Evolutionary conservation across 345 rosid genomes (phyloP).

Genomic region (Eutrema yunnanense): DNA sequence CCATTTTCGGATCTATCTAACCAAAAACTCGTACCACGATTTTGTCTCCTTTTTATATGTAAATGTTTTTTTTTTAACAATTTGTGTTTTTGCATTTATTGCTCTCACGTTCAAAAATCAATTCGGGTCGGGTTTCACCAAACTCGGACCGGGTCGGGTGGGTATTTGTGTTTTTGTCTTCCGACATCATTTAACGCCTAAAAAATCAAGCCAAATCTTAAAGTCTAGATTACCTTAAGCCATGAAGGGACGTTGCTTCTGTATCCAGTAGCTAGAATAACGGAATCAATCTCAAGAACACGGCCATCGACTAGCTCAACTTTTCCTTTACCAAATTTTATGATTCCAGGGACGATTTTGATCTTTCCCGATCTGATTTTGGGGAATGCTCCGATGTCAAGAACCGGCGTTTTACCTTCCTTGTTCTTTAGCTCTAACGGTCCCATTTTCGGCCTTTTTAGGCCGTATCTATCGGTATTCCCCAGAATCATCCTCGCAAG

Average conservation of each 20-base stretch:
- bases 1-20: background rate
- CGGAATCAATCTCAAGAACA: conserved; percentile 56
- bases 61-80: background rate
- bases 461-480: conserved; percentile 52
- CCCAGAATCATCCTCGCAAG: conserved; percentile 57
- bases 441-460: conserved; percentile 56
- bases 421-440: conserved; percentile 61
- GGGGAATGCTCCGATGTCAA: conserved; percentile 66
- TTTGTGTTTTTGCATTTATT: background rate
- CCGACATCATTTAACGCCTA: conserved; percentile 22
- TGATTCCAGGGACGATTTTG: conserved; percentile 68
- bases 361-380: conserved; percentile 68
- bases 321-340: conserved; percentile 38
- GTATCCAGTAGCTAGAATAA: conserved; percentile 84
- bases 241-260: conserved; percentile 93
- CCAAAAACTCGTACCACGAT: background rate
- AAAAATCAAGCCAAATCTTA: background rate
- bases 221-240: conserved; percentile 52
- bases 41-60: background rate
- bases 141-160: conserved; percentile 29
- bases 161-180: conserved; percentile 10
- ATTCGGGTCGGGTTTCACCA: conserved; percentile 17
- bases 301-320: conserved; percentile 68
- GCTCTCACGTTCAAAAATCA: conserved; percentile 6
- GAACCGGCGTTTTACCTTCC: conserved; percentile 74